phyloP scores from a whole-genome alignment of 345 rosid genomes.

The Microcos paniculata region DNA sequence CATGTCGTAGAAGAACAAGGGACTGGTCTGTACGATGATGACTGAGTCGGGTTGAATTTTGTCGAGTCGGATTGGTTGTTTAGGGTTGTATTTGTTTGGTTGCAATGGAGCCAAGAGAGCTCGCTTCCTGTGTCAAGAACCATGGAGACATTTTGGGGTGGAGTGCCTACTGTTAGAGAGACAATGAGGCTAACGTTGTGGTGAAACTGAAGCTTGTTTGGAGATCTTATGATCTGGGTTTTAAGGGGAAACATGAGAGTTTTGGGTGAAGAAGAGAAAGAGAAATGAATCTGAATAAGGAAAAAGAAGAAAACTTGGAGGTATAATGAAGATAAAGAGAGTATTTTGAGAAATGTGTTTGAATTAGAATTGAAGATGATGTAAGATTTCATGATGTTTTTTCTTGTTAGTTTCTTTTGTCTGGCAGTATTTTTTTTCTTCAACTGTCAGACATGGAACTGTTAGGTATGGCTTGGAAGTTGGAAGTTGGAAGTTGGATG shows the following conservation, averaged over 20 bases:
- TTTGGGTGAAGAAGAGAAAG: constrained; percentile 25
- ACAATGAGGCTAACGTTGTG: constrained; percentile 83
- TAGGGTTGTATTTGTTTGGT: constrained; percentile 28
- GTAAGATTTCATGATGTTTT: constrained; percentile 19
- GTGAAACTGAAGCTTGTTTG: constrained; percentile 74
- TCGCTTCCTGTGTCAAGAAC: constrained; percentile 94
- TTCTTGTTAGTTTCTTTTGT: neutral
- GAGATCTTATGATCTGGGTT: constrained; percentile 49
- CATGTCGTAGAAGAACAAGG: constrained; percentile 74
- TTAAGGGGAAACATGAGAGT: constrained; percentile 60
- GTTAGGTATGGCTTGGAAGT: neutral
- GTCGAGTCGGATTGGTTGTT: constrained; percentile 27
- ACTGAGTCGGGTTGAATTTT: constrained; percentile 59
- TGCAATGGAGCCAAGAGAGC: constrained; percentile 91
- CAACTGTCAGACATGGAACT: neutral
- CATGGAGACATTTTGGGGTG: constrained; percentile 87
- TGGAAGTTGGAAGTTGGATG: neutral
- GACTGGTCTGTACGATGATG: constrained; percentile 60
- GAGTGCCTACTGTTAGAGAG: constrained; percentile 74
- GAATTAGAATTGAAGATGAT: neutral
- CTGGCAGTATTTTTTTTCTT: neutral
- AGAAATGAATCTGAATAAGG: neutral
- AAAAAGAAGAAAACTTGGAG: neutral
- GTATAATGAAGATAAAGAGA: constrained; percentile 1
- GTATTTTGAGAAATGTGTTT: constrained; percentile 5